Percentiles rank a stretch among this genome's conserved stretches.
These are phyloP conservation scores for Papilionanthe hybrid DNA, from an alignment of 116 monocot genomes.

Conservation along the genomic window DNA sequence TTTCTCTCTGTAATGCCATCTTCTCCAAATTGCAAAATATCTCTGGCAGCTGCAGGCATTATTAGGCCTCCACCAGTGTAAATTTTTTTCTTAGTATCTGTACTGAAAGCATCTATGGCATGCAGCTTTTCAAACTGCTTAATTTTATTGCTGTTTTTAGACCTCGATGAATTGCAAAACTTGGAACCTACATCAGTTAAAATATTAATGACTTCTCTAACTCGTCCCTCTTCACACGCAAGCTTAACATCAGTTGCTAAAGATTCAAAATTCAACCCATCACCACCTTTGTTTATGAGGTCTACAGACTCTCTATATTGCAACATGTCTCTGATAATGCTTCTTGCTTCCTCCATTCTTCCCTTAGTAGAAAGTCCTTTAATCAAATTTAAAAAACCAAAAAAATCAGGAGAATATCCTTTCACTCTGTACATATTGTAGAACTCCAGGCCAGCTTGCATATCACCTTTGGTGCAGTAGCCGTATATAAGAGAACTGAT, in stretches of 20 bases:
- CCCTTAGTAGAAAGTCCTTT: conserved; percentile 76
- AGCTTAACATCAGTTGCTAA: conserved; percentile 44
- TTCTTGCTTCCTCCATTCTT: conserved; percentile 89
- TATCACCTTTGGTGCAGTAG: conserved; percentile 61
- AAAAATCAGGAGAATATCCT: conserved; percentile 54
- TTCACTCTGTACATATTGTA: conserved; percentile 39
- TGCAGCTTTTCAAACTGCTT: conserved; percentile 22
- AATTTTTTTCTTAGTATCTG: conserved; percentile 11
- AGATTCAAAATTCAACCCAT: conserved; percentile 42
- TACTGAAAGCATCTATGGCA: conserved; percentile 7
- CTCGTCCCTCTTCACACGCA: conserved; percentile 71
- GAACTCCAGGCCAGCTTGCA: conserved; percentile 58
- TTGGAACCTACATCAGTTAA: conserved; percentile 52
- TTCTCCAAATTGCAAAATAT: not conserved
- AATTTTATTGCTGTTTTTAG: conserved; percentile 10
- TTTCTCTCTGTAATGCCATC: conserved; percentile 15
- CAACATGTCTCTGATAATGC: conserved; percentile 73
- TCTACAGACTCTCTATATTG: conserved; percentile 34
- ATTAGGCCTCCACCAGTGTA: not conserved
- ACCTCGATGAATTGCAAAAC: conserved; percentile 25
- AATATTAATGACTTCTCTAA: conserved; percentile 56
- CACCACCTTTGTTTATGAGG: conserved; percentile 49
- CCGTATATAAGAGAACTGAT: conserved; percentile 71
- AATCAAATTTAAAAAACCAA: conserved; percentile 59
- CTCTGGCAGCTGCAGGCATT: conserved; percentile 4